phyloP scores from a whole-genome alignment of 352 stramenopile species.

The Thalassiosira sp. region DNA sequence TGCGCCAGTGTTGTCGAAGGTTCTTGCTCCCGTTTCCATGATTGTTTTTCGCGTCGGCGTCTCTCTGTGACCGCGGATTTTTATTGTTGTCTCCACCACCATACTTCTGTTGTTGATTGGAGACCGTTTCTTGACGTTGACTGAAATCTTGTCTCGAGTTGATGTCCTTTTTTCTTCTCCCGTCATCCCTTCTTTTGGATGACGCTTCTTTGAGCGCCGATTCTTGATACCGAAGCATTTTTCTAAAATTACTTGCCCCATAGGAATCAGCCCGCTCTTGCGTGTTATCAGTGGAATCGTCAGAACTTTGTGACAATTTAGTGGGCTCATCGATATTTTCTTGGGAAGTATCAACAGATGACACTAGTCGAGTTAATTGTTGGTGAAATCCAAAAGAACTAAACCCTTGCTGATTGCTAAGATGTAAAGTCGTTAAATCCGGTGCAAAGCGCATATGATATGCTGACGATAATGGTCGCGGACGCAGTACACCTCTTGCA shows the following conservation, averaged over 20 bases:
- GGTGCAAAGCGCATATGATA: neutral
- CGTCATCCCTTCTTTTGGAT: neutral
- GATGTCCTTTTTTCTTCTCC: neutral
- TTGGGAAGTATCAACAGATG: neutral
- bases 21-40: slow-evolving; percentile 7
- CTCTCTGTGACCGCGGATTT: no score
- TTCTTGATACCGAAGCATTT: slow-evolving; percentile 33
- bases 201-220: neutral
- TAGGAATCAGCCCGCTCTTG: slow-evolving; percentile 1
- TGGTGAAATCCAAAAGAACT: neutral
- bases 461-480: neutral
- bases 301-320: neutral
- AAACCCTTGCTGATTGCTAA: neutral
- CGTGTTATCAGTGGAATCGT: neutral
- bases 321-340: neutral
- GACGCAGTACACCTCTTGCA: neutral
- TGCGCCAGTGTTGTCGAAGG: slow-evolving; percentile 1
- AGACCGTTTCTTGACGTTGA: neutral
- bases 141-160: neutral
- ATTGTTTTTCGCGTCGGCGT: neutral
- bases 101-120: slow-evolving; percentile 2
- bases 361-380: neutral
- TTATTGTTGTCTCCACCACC: neutral
- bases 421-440: neutral
- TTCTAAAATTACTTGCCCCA: slow-evolving; percentile 20